Evolutionary conservation across 768 basidiomycete species (phyloP).

Genomic region (Rhizopogon vulgaris): DNA sequence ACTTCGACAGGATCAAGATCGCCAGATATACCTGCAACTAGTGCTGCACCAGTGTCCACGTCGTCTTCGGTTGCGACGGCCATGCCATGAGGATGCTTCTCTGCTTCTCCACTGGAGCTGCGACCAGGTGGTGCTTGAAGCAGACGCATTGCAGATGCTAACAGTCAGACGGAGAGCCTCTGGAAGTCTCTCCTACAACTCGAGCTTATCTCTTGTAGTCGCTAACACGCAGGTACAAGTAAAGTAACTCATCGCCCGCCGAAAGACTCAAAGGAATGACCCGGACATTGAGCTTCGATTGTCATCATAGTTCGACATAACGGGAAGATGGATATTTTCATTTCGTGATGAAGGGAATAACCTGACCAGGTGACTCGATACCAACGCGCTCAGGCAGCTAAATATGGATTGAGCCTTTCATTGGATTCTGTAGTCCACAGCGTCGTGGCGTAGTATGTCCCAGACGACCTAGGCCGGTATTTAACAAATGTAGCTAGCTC

Average conservation of each 20-base stretch:
- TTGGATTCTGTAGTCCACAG: too few relatives aligned
- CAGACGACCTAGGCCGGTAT: background rate
- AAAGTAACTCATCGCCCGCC: background rate
- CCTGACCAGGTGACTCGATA: background rate
- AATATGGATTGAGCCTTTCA: too few relatives aligned
- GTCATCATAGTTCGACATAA: background rate
- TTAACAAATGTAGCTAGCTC: too few relatives aligned
- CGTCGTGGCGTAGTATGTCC: too few relatives aligned
- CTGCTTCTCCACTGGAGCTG: background rate
- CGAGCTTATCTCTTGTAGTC: background rate
- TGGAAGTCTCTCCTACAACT: background rate
- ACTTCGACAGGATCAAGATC: constrained; percentile 50
- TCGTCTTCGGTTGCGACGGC: constrained; percentile 39
- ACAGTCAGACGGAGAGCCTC: background rate
- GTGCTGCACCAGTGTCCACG: constrained; percentile 57
- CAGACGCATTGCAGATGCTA: background rate
- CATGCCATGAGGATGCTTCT: constrained; percentile 15
- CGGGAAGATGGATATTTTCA: background rate
- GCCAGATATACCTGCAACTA: constrained; percentile 39
- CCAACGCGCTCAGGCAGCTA: background rate
- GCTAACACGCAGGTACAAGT: background rate
- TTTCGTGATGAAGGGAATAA: background rate
- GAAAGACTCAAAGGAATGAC: too few relatives aligned
- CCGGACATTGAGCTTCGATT: background rate
- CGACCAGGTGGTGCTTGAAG: background rate